phyloP scores from a whole-genome alignment of 768 basidiomycete species.

The Russula griseocarnosa region DNA sequence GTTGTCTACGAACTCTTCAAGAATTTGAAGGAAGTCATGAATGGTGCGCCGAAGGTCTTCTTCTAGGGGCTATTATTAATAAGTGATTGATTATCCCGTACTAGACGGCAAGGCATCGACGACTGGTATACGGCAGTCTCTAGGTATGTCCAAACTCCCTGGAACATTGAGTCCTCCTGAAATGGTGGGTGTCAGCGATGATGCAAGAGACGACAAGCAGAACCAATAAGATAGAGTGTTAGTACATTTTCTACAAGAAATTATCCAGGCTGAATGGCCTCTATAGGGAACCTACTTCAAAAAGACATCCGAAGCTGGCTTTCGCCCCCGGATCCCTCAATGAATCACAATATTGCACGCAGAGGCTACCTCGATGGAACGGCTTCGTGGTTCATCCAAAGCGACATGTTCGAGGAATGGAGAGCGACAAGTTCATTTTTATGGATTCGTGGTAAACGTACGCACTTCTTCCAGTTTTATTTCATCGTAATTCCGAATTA shows the following conservation, averaged over 20 bases:
- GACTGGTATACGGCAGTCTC: not conserved
- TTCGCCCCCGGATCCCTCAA: not conserved
- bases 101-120: not conserved
- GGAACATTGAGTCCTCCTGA: not conserved
- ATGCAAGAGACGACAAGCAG: not conserved
- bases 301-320: not conserved
- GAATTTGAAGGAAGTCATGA: not conserved
- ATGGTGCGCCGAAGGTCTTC: not conserved
- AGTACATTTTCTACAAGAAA: not conserved
- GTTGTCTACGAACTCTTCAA: not conserved
- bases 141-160: not conserved
- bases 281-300: not conserved
- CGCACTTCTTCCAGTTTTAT: not conserved
- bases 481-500: not conserved
- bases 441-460: constrained; percentile 1
- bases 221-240: not conserved
- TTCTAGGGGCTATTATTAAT: not conserved
- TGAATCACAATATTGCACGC: constrained; percentile 1
- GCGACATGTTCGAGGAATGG: not conserved
- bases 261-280: not conserved
- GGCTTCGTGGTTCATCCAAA: not conserved
- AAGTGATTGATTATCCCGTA: not conserved
- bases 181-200: not conserved
- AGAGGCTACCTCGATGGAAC: not conserved
- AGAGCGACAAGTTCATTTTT: not conserved